A percentile compares a stretch with the other conserved stretches of the same genome.
Conservation (phyloP, 352 stramenopile species). For the Phytophthora brassicae region DNA sequence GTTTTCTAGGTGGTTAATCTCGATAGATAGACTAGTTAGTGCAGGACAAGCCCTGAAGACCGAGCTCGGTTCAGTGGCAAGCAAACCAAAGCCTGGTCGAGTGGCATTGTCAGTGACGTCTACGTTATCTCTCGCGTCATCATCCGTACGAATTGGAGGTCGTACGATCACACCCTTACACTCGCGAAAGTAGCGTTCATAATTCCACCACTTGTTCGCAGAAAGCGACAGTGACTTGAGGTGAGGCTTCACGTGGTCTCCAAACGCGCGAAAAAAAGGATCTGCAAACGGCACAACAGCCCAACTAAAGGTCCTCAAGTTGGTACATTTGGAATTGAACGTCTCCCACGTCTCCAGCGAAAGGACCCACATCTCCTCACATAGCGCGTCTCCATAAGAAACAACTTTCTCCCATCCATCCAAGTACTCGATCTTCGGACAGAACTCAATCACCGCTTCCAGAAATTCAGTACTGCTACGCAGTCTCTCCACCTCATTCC, state of each 20-base stretch:
- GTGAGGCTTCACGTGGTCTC: background rate
- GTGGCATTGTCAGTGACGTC: background rate
- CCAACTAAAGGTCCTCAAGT: background rate
- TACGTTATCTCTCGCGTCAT: background rate
- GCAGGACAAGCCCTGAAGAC: background rate
- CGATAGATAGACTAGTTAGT: background rate
- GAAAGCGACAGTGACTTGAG: background rate
- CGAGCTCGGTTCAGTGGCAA: background rate
- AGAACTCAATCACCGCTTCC: background rate
- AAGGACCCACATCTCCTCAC: background rate
- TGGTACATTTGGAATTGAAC: constrained; percentile 7
- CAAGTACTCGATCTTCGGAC: constrained; percentile 6
- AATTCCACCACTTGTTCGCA: background rate
- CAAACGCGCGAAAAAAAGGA: constrained; percentile 7
- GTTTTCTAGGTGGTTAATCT: background rate
- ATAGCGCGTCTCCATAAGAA: background rate
- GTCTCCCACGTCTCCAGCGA: constrained; percentile 2
- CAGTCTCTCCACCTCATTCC: background rate
- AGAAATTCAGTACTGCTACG: background rate
- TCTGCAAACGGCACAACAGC: constrained; percentile 4
- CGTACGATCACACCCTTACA: background rate
- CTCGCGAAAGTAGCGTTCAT: background rate
- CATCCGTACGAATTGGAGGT: background rate
- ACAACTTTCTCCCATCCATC: background rate
- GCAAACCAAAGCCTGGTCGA: background rate